These are phyloP conservation scores for Mortierella sp. DNA, from an alignment of 371 early-diverging fungal genomes.

Conservation along the genomic window DNA sequence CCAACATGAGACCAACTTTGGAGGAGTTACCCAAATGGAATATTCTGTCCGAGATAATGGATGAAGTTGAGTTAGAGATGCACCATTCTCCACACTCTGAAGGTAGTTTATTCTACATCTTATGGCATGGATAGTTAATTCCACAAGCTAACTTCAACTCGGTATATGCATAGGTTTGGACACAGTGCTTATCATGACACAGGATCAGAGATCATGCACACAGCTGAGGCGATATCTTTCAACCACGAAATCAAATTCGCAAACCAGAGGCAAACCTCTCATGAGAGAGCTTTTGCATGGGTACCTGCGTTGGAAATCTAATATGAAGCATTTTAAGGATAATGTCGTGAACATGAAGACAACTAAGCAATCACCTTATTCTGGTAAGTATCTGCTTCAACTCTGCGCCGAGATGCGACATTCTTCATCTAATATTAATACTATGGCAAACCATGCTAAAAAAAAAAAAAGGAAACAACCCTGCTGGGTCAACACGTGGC, in stretches of 20 bases:
- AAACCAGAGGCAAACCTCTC: conserved; percentile 57
- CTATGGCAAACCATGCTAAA: neutral
- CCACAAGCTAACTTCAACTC: neutral
- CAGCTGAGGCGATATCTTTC: conserved; percentile 76
- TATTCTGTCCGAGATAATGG: conserved; percentile 75
- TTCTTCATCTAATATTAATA: neutral
- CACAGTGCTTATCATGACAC: conserved; percentile 78
- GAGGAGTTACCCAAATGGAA: conserved; percentile 96
- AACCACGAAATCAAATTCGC: conserved; percentile 25
- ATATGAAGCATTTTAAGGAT: conserved; percentile 60
- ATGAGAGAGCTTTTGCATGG: conserved; percentile 65
- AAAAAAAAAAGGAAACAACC: conserved; percentile 9
- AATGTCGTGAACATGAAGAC: conserved; percentile 29
- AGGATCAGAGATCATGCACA: conserved; percentile 73
- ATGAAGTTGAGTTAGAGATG: conserved; percentile 80
- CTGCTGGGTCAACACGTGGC: conserved; percentile 13
- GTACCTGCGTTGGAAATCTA: conserved; percentile 78
- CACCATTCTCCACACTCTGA: conserved; percentile 36
- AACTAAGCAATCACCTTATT: neutral
- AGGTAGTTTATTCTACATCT: conserved; percentile 28
- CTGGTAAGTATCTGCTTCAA: neutral
- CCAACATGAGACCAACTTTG: conserved; percentile 74
- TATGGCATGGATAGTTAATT: neutral
- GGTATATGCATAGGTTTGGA: conserved; percentile 39
- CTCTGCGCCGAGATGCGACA: neutral